These are phyloP conservation scores for Fusarium lyarnte DNA, from an alignment of 2,329 filamentous ascomycete genomes.

Conservation along the genomic window DNA sequence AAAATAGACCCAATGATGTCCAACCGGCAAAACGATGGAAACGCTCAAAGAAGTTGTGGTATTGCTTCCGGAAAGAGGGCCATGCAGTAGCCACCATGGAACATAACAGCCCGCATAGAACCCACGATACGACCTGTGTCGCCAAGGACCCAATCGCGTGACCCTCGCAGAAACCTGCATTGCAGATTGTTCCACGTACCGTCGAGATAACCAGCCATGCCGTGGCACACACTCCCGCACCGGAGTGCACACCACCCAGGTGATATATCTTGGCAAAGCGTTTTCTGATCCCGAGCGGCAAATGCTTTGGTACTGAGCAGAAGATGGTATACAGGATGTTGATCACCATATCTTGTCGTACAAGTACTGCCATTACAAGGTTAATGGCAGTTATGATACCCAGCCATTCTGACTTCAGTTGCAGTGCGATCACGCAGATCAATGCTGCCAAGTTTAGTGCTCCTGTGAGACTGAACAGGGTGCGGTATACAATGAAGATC, in stretches of 20 bases:
- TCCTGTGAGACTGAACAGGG: constrained; percentile 64
- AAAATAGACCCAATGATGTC: constrained; percentile 71
- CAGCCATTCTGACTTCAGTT: constrained; percentile 50
- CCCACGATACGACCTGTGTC: constrained; percentile 61
- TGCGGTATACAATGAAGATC: constrained; percentile 64
- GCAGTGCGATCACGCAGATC: constrained; percentile 51
- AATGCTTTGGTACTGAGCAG: constrained; percentile 56
- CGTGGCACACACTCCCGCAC: constrained; percentile 59
- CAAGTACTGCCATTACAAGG: constrained; percentile 59
- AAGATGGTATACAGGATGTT: constrained; percentile 59
- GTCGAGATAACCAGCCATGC: constrained; percentile 60
- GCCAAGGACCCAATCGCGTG: constrained; percentile 52
- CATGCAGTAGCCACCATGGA: constrained; percentile 70
- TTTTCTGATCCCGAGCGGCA: constrained; percentile 60
- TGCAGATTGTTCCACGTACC: constrained; percentile 50
- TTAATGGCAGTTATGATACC: constrained; percentile 58
- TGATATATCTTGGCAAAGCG: constrained; percentile 62
- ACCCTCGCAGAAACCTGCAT: constrained; percentile 44
- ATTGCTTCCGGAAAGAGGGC: constrained; percentile 68
- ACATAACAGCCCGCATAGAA: constrained; percentile 66
- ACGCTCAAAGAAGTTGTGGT: constrained; percentile 76
- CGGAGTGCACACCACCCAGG: constrained; percentile 62
- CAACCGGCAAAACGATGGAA: constrained; percentile 80
- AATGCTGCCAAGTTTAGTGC: constrained; percentile 61
- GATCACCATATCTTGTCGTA: constrained; percentile 64